A percentile compares a stretch with the other conserved stretches of the same genome.
These are phyloP conservation scores for Pseudozyma tsukubaensis DNA, from an alignment of 1,284 basidiomycete genomes.

Conservation along the genomic window DNA sequence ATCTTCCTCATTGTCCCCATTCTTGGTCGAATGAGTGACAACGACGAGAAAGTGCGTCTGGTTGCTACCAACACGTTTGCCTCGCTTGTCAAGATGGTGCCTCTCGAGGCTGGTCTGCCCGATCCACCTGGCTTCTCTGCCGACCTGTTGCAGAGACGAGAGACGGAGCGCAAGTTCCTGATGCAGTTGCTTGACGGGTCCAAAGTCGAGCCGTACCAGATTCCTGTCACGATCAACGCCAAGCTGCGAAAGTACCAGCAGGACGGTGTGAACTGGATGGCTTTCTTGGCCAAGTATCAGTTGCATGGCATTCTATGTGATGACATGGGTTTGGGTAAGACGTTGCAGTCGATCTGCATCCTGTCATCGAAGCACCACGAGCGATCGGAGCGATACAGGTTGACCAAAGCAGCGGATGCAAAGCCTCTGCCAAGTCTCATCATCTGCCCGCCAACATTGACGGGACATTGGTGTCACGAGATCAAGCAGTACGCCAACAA, in stretches of 20 bases:
- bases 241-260: slow-evolving; percentile 97
- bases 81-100: slow-evolving; percentile 98
- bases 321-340: slow-evolving; percentile 99
- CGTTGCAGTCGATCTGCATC: slow-evolving; percentile 97
- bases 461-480: slow-evolving; percentile 99
- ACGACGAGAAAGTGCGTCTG: slow-evolving; percentile 88
- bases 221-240: slow-evolving; percentile 90
- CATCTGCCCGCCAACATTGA: slow-evolving; percentile 92
- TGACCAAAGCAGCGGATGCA: slow-evolving; percentile 80
- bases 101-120: slow-evolving; percentile 93
- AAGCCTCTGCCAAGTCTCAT: slow-evolving; percentile 93
- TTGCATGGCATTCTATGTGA: slow-evolving; percentile 98
- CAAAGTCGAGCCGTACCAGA: slow-evolving; percentile 89
- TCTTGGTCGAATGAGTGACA: slow-evolving; percentile 96
- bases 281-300: slow-evolving; percentile 86
- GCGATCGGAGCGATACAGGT: slow-evolving; percentile 78
- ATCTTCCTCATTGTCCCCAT: slow-evolving; percentile 97
- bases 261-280: slow-evolving; percentile 98
- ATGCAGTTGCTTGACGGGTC: slow-evolving; percentile 82
- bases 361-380: slow-evolving; percentile 93
- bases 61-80: slow-evolving; percentile 97
- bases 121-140: slow-evolving; percentile 92
- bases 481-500: slow-evolving; percentile 91
- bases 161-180: slow-evolving; percentile 90
- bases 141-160: slow-evolving; percentile 79